Evolutionary conservation across 2,329 filamentous ascomycete genomes (phyloP).

Genomic region (Botrytis paeoniae): DNA sequence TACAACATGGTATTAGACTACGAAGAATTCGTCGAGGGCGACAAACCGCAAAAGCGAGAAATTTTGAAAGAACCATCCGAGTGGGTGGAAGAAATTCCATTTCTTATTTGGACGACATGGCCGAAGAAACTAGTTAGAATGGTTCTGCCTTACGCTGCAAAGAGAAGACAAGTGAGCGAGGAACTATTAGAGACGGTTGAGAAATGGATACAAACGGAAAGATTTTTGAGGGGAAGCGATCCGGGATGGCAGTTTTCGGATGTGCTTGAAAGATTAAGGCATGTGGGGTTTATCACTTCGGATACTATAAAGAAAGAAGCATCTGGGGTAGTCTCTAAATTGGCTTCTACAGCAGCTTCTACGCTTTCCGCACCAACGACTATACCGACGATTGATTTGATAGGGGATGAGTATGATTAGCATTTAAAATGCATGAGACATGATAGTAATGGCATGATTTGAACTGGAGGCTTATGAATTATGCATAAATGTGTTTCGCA

Average conservation of each 20-base stretch:
- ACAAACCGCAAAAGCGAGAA: neutral
- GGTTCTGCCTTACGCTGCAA: neutral
- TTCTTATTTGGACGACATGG: neutral
- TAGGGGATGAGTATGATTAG: neutral
- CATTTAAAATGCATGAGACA: neutral
- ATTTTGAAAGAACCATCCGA: neutral
- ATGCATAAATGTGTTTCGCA: neutral
- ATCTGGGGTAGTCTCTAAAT: neutral
- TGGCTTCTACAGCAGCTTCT: neutral
- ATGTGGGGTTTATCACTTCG: neutral
- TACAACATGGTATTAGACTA: neutral
- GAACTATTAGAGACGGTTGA: slow-evolving; percentile 1
- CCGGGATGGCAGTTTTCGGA: neutral
- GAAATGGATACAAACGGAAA: slow-evolving; percentile 2
- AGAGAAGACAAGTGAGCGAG: neutral
- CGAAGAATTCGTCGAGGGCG: neutral
- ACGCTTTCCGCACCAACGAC: neutral
- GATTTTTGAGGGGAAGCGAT: neutral
- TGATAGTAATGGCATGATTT: neutral
- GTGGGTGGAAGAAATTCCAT: neutral
- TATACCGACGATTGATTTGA: neutral
- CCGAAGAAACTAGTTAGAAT: neutral
- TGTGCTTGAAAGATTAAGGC: neutral
- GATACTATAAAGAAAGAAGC: neutral
- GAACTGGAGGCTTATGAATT: neutral